Conservation (phyloP, 2,329 filamentous ascomycete species). For the Colletotrichum tropicicola region DNA sequence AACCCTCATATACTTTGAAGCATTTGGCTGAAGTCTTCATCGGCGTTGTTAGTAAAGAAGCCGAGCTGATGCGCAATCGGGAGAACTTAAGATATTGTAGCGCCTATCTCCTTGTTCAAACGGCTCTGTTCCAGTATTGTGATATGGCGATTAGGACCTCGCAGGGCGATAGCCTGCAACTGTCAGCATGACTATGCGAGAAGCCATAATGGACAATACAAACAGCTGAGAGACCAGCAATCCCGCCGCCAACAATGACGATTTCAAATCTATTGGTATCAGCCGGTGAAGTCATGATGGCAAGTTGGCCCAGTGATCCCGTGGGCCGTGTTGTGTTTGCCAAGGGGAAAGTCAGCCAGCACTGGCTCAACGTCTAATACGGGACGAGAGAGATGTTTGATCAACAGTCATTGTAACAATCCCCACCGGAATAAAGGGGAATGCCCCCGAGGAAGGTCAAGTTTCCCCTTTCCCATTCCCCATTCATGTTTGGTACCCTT, state of each 20-base stretch:
- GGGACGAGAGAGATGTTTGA: neutral
- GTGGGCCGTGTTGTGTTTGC: no score
- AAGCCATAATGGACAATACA: neutral
- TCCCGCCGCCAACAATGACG: slow-evolving; percentile 33
- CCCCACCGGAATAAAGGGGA: no score
- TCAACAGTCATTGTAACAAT: neutral
- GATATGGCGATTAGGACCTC: slow-evolving; percentile 36
- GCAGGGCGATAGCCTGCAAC: slow-evolving; percentile 44
- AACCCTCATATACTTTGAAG: slow-evolving; percentile 41
- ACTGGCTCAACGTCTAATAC: neutral
- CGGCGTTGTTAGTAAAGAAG: neutral
- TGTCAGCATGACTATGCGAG: neutral
- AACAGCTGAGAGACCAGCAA: slow-evolving; percentile 22
- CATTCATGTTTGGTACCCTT: neutral
- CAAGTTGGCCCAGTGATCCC: no score
- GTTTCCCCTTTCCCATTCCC: neutral
- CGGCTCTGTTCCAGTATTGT: slow-evolving; percentile 36
- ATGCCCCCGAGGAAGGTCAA: no score
- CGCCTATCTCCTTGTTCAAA: slow-evolving; percentile 47
- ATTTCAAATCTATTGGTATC: slow-evolving; percentile 20
- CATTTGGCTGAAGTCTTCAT: slow-evolving; percentile 47
- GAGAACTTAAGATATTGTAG: slow-evolving; percentile 45
- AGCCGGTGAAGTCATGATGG: neutral
- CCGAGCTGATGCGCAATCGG: no score
- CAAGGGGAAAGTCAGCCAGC: no score